Conservation (phyloP, 2,329 filamentous ascomycete genomes). For the Zymoseptoria brevis region DNA sequence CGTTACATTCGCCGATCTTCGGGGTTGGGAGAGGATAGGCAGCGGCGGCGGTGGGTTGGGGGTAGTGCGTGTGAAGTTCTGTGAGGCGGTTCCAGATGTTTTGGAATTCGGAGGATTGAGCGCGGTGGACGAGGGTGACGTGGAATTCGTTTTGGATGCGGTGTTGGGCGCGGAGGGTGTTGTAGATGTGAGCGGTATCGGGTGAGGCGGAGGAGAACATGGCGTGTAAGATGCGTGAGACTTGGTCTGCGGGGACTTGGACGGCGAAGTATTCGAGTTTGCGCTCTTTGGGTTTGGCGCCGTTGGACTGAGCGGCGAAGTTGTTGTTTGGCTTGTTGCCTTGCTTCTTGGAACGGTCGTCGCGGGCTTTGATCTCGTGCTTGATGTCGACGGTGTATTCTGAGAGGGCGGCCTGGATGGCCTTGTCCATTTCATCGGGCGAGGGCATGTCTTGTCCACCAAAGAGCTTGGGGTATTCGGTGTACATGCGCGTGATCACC, state of each 20-base stretch:
- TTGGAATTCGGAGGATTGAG: conserved; percentile 50
- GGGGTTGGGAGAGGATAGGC: conserved; percentile 37
- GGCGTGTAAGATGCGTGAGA: conserved; percentile 56
- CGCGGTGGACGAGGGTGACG: conserved; percentile 84
- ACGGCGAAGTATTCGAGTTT: conserved; percentile 60
- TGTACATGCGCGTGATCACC: conserved; percentile 62
- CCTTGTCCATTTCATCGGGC: conserved; percentile 66
- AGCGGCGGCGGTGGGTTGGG: conserved; percentile 27
- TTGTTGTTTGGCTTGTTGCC: conserved; percentile 28
- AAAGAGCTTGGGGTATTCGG: conserved; percentile 70
- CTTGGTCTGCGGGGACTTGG: conserved; percentile 43
- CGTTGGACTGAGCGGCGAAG: conserved; percentile 26
- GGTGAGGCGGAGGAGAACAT: conserved; percentile 55
- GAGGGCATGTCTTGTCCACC: conserved; percentile 55
- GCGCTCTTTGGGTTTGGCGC: conserved; percentile 41
- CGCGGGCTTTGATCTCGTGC: conserved; percentile 59
- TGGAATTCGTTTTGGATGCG: conserved; percentile 84
- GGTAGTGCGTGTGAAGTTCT: conserved; percentile 44
- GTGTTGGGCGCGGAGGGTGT: conserved; percentile 61
- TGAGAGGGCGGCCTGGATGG: conserved; percentile 65
- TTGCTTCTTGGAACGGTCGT: conserved; percentile 34
- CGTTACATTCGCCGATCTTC: conserved; percentile 56
- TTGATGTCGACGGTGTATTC: conserved; percentile 70
- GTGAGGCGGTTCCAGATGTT: conserved; percentile 69
- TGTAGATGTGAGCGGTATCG: conserved; percentile 60